Evolutionary conservation across 352 stramenopile species (phyloP).

Genomic region (Globisporangium cylindrosporum): DNA sequence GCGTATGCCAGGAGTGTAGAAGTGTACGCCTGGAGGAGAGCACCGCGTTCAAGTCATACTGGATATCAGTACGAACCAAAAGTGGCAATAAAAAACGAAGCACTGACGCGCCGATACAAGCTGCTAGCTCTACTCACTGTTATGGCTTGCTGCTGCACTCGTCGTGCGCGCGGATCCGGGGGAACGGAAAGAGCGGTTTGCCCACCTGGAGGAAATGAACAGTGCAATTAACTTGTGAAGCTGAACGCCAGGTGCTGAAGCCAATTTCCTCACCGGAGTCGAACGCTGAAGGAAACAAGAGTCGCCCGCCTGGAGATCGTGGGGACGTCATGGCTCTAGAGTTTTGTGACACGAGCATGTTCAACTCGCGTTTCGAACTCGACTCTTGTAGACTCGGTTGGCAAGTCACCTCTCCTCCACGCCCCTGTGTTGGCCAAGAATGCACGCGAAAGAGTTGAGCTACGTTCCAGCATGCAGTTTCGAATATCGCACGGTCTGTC

Average conservation of each 20-base stretch:
- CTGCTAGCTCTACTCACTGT: slow-evolving; percentile 5
- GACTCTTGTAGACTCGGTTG: slow-evolving; percentile 8
- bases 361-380: slow-evolving; percentile 15
- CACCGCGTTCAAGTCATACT: not conserved
- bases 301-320: slow-evolving; percentile 18
- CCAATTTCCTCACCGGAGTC: slow-evolving; percentile 22
- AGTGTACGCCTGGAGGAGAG: slow-evolving; percentile 26
- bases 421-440: not conserved
- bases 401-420: not conserved
- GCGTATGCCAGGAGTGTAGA: slow-evolving; percentile 31
- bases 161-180: slow-evolving; percentile 24
- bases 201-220: slow-evolving; percentile 13
- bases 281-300: slow-evolving; percentile 25
- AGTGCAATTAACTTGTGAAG: not conserved
- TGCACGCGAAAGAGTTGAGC: not conserved
- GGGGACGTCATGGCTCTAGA: slow-evolving; percentile 13
- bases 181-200: slow-evolving; percentile 28
- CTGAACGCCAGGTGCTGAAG: not conserved
- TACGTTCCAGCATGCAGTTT: not conserved
- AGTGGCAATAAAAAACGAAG: not conserved
- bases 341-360: slow-evolving; percentile 8
- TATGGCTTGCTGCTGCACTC: slow-evolving; percentile 20
- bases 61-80: not conserved
- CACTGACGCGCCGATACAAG: not conserved
- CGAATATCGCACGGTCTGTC: not conserved